Evolutionary conservation across 495 filamentous ascomycete genomes (phyloP).

Genomic region (Penicillium paxilli): DNA sequence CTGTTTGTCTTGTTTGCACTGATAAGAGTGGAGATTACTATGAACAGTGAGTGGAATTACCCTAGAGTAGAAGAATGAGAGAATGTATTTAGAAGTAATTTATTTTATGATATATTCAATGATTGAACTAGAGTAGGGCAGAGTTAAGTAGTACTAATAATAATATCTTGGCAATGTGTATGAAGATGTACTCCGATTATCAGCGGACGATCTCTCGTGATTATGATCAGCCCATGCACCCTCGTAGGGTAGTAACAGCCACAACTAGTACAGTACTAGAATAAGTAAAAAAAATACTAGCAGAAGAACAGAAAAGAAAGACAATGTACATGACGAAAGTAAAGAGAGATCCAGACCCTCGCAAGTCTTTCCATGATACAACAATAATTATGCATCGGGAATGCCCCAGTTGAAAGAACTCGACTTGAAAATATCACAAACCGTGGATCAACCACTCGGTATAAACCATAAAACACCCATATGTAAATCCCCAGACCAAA

Average conservation of each 20-base stretch:
- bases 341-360: not conserved
- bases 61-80: too few relatives aligned
- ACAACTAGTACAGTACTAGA: too few relatives aligned
- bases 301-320: constrained; percentile 1
- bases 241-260: too few relatives aligned
- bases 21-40: constrained; percentile 34
- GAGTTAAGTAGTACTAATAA: too few relatives aligned
- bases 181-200: not conserved
- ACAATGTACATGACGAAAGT: constrained; percentile 10
- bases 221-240: constrained; percentile 8
- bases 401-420: not conserved
- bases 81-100: too few relatives aligned
- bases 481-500: not conserved
- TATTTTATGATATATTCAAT: too few relatives aligned
- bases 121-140: too few relatives aligned
- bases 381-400: not conserved
- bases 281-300: not conserved
- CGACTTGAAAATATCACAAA: not conserved
- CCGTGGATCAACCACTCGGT: not conserved
- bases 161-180: too few relatives aligned
- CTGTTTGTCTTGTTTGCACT: constrained; percentile 35
- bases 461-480: not conserved
- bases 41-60: too few relatives aligned
- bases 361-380: not conserved
- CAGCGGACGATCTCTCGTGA: constrained; percentile 3